Evolutionary conservation across 2,329 filamentous ascomycete genomes (phyloP), one percentile per base, ranked within the genome.

Genomic region (Chalaropsis thielavioides): DNA sequence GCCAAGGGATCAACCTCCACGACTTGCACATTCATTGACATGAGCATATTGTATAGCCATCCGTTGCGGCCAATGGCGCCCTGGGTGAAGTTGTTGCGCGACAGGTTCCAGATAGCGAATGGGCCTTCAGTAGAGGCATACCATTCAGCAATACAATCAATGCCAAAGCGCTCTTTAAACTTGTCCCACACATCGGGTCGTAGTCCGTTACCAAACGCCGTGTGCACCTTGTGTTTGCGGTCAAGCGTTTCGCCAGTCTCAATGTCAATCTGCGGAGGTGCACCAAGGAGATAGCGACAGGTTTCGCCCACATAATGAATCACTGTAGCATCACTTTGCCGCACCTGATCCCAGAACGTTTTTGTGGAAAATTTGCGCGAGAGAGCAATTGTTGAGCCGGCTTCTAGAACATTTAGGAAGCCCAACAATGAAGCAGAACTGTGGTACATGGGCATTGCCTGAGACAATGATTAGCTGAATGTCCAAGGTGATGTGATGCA

Each of bases 221-320:
- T 70, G 5, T 84, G 83, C n/a, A 95, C 82, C 0, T 78, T 80
- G 76, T 95, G 87, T 68, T 85, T 81, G 69, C 80, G 82, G 74
- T 95, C 91, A 43, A 90, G 78, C 67, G 82, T 79, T 71, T 86
- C 82, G 22, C 86, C 85, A 0, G 85, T 89, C 6, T 72, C 72
- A 0, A 85, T 79, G 69, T 90, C 85, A 31, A 78, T 73, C 64
- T 86, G 79, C 0, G 83, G 78, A 1, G 87, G 82, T 0, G 84
- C 83, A 0, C 87, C 80, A 11, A 95, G 79, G 3, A 95, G 81
- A 73, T 95, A 95, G 5, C 90, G 86, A 68, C 90, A 87, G 0
- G 89, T 92, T 74, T 95, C 90, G 63, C 90, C 90, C 15, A 95
- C 90, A 72, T 95, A 95, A 72, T 95, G 90, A 68, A 95, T 86